Conservation (phyloP, 257 asterid genomes). For the Petunia axillaris region DNA sequence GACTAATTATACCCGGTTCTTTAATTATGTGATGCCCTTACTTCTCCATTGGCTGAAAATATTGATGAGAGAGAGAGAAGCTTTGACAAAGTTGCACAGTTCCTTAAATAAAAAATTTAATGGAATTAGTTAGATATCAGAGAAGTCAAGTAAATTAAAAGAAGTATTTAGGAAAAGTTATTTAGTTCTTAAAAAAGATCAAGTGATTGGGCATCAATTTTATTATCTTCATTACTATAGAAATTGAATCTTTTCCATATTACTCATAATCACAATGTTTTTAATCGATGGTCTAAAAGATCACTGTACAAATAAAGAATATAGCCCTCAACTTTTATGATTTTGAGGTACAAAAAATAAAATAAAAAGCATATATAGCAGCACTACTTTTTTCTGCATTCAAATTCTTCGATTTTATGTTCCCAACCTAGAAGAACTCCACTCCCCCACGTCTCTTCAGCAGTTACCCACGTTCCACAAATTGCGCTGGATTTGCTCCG, state of each 20-base stretch:
- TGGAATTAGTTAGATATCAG: too few relatives aligned
- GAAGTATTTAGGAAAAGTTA: neutral
- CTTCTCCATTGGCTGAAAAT: too few relatives aligned
- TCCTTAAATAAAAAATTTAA: too few relatives aligned
- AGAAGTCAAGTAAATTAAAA: too few relatives aligned
- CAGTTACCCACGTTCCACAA: too few relatives aligned
- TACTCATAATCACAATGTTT: neutral
- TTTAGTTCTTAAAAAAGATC: neutral
- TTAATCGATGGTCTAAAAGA: neutral
- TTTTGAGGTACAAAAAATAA: neutral
- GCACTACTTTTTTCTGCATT: constrained; percentile 27
- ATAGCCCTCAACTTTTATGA: neutral
- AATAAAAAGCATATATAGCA: neutral
- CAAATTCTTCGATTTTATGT: constrained; percentile 29
- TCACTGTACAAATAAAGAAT: neutral
- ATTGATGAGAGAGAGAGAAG: too few relatives aligned
- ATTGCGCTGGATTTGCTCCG: too few relatives aligned
- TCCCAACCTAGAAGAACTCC: too few relatives aligned
- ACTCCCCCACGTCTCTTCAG: too few relatives aligned
- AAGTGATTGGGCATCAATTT: neutral
- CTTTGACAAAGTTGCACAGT: too few relatives aligned
- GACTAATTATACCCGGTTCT: too few relatives aligned
- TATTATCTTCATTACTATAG: neutral
- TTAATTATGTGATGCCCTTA: too few relatives aligned
- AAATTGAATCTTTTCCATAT: neutral